phyloP scores from a whole-genome alignment of 2,329 filamentous ascomycete species.

The Neofusicoccum cordaticola region DNA sequence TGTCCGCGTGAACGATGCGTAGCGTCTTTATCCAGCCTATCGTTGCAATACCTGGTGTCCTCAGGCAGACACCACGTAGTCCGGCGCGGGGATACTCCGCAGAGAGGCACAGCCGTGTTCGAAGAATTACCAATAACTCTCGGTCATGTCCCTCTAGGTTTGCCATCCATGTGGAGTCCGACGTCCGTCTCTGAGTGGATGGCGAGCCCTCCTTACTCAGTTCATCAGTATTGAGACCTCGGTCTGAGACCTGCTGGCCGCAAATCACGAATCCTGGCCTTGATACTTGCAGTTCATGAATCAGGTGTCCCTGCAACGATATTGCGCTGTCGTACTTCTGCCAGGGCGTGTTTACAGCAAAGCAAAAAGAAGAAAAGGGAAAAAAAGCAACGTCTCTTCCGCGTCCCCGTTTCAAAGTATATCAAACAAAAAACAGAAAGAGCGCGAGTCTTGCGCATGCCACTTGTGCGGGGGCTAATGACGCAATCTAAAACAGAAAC shows the following conservation, averaged over 20 bases:
- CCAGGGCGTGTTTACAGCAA: too few relatives aligned
- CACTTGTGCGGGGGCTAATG: not conserved
- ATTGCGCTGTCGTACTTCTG: too few relatives aligned
- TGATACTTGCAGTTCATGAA: too few relatives aligned
- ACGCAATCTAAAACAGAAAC: not conserved
- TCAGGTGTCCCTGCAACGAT: too few relatives aligned
- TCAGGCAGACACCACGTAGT: not conserved
- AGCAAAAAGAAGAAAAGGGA: not conserved
- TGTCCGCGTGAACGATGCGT: not conserved
- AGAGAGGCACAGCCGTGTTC: not conserved
- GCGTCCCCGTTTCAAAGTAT: not conserved
- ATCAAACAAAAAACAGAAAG: not conserved
- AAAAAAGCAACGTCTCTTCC: not conserved
- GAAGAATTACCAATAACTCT: not conserved
- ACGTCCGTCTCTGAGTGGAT: not conserved
- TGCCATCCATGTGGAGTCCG: not conserved
- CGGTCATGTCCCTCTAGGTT: not conserved
- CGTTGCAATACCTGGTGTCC: not conserved
- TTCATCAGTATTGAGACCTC: not conserved
- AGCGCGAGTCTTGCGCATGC: not conserved
- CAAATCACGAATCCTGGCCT: not conserved
- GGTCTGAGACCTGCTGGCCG: not conserved
- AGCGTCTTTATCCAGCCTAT: not conserved
- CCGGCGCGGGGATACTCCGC: not conserved
- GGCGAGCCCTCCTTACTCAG: not conserved